Evolutionary conservation across 805 yeast species (phyloP).

Genomic region (Brettanomyces nanus): DNA sequence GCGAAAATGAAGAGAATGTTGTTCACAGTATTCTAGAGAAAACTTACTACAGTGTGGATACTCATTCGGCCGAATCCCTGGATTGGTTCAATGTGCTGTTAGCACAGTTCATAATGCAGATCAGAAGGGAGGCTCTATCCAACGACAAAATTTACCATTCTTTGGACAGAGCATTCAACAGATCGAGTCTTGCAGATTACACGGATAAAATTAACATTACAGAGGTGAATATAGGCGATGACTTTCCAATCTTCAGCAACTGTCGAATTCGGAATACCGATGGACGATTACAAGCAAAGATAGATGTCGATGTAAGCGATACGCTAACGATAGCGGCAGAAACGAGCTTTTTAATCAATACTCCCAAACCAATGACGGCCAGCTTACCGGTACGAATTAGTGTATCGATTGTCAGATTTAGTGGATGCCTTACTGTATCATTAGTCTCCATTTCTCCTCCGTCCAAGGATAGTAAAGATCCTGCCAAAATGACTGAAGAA

Average conservation of each 20-base stretch:
- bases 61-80: slow-evolving; percentile 81
- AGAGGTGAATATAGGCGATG: slow-evolving; percentile 89
- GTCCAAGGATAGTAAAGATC: slow-evolving; percentile 6
- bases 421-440: slow-evolving; percentile 82
- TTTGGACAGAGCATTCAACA: slow-evolving; percentile 55
- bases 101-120: slow-evolving; percentile 83
- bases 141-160: slow-evolving; percentile 81
- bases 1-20: slow-evolving; percentile 6
- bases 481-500: slow-evolving; percentile 6
- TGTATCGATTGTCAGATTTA: slow-evolving; percentile 84
- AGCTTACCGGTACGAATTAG: slow-evolving; percentile 76
- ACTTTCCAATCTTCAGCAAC: slow-evolving; percentile 90
- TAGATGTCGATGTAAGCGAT: slow-evolving; percentile 85
- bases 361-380: slow-evolving; percentile 79
- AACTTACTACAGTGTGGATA: slow-evolving; percentile 84
- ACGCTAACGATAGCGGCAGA: slow-evolving; percentile 81
- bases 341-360: slow-evolving; percentile 68
- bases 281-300: slow-evolving; percentile 69
- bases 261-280: slow-evolving; percentile 60
- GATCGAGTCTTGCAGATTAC: slow-evolving; percentile 68
- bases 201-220: slow-evolving; percentile 70
- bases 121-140: slow-evolving; percentile 79
- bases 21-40: slow-evolving; percentile 60
- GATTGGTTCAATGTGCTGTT: slow-evolving; percentile 96
- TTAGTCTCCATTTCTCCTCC: slow-evolving; percentile 35